Evolutionary conservation across 345 rosid species (phyloP), one percentile per base, ranked within the genome.

Genomic region (Rhodomyrtus tomentosa): DNA sequence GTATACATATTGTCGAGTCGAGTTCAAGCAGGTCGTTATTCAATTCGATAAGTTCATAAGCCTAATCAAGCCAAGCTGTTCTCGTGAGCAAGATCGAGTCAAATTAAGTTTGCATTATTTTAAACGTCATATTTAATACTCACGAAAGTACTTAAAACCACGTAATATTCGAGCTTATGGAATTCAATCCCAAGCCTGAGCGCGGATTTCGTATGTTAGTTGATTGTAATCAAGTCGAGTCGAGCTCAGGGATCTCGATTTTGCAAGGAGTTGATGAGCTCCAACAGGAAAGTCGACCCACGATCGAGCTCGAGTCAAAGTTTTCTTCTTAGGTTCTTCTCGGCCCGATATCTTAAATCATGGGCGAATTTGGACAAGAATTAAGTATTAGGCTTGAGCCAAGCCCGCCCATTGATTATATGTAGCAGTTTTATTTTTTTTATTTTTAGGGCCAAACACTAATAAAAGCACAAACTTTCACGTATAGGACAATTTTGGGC

Each of bases 201-300:
- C 4, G 20, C 4, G 20, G 1, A 36, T 32, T 68, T 68, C 7
- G 20, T 38, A 16, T 36, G 8, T 16, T 7, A 0, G 20, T 14
- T 29, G 24, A 32, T 62, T 0, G 0, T 4, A 16, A 62, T 32
- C 11, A 0, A 32, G 76, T 18, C 36, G 0, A 32, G 1, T 3
- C 3, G 20, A 68, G 76, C 5, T 62, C 0, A 1, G 7, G 32
- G 3, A 29, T 27, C 10, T 59, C n/a, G 10, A 27, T 27, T 59
- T 59, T 27, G 40, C 29, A 29, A 59, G 0, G 22, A 11, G 29
- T 5, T 62, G n/a, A n/a, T 62, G 42, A 62, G 42, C 76, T 62
- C 6, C 3, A 36, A 10, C 6, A 16, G 36, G 15, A 32, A 32
- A 62, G 40, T 62, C 18, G 2, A 38, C 20, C 3, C 76, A 16